Evolutionary conservation across 2,329 filamentous ascomycete species (phyloP).

Genomic region (Sporothrix euskadiensis): DNA sequence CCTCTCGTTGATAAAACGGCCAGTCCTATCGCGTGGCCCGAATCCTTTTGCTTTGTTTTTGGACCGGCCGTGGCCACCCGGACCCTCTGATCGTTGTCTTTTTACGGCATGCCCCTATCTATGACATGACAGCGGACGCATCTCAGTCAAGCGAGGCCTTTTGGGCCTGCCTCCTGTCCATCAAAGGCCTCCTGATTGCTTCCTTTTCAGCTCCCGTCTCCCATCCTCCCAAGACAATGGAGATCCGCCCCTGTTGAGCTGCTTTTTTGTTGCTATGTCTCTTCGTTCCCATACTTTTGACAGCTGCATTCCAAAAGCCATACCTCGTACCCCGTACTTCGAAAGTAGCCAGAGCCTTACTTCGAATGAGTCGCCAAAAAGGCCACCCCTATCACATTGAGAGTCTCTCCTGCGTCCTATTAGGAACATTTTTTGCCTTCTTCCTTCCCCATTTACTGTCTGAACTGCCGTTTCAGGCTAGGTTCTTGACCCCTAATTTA

Average conservation of each 20-base stretch:
- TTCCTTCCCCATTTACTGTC: background rate
- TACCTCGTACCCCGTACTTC: background rate
- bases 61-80: background rate
- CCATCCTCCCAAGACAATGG: background rate
- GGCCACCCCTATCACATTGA: background rate
- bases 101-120: background rate
- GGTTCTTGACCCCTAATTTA: conserved; percentile 21
- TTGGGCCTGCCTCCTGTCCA: background rate
- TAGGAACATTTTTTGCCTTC: background rate
- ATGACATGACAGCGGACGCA: conserved; percentile 5
- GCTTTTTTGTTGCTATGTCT: background rate
- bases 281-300: background rate
- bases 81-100: background rate
- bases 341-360: background rate
- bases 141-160: background rate
- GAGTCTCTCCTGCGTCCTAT: background rate
- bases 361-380: background rate
- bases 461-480: conserved; percentile 26
- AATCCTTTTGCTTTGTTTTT: background rate
- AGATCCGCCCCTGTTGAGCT: background rate
- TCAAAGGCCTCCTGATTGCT: background rate
- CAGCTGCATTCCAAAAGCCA: background rate
- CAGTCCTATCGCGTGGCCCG: background rate
- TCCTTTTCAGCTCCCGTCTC: conserved; percentile 8
- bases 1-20: background rate